Base-by-base conservation (phyloP, 2,329 filamentous ascomycete genomes). In the Beauveria bassiana region DNA sequence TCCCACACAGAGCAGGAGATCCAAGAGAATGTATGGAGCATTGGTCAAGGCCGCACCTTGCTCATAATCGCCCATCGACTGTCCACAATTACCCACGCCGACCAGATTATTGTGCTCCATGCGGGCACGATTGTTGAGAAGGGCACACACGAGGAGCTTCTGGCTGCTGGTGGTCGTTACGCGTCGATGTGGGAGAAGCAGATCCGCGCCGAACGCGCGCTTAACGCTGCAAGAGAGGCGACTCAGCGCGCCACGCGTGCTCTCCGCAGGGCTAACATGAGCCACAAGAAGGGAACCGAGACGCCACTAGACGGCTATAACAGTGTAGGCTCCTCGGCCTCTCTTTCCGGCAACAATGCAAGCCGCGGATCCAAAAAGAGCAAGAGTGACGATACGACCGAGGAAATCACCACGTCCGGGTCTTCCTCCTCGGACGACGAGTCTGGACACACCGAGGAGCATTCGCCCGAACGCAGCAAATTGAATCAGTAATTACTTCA, bases 1-100 rank as follows among this genome's bases (percentile, higher is more conserved):
- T 92, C 91, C 0, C 90, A 95, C 66, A 97, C 93, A 0, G 93
- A 97, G 73, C 90, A 96, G 72, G 89, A 96, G 71, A 96, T 97
- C 63, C 93, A 97, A 74, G 85, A 88, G 63, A 92, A 93, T 42
- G 83, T 99, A 38, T 87, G 87, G 62, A 91, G 84, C 16, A 85
- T 98, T 52, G 90, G 91, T 18, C 81, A 88, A 67, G 93, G 92
- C 55, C 89, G 95, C 52, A 99, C 95, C 1, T 88, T 97, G 78
- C 84, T 99, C 64, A 92, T 98, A 57, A 98, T 99, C 76, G 95
- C 95, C 58, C 91, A 96, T 74, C 88, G 91, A 59, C 78, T 96
- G 26, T 95, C 90, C 38, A 92, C 88, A 1, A 93, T 95, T 68
- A 93, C 90, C 3, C 88, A 90, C 62, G 91, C 91, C 10, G 90